Base-by-base conservation (phyloP, 2,329 filamentous ascomycete species). In the Capronia coronata region DNA sequence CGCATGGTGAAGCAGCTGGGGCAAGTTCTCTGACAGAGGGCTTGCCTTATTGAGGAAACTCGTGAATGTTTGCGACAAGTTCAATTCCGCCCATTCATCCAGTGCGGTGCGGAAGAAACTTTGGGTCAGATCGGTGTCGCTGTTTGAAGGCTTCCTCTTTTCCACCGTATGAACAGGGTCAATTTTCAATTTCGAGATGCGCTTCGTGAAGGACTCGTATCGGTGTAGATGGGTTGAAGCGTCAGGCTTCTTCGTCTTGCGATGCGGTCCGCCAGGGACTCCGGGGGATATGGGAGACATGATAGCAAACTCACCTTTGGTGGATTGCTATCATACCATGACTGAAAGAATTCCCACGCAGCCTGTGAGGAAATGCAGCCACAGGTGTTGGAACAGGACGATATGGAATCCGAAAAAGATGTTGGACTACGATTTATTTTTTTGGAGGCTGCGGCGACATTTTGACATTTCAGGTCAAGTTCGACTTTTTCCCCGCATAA, bases 151-250 rank as follows among this genome's bases (percentile, higher is more conserved):
- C 63, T 86, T 49, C 21, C 49, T 49, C 32, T 43, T 83, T 71
- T 94, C 80, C 66, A 94, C 85, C 70, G 84, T 84, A 68, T 93
- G 88, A 60, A 98, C 79, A 39, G 93, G 93, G 63, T 98, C 91
- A 71, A 98, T 84, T 70, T 87, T 93, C 64, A 97, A 79, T 67
- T 90, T 93, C 56, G 87, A 81, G 66, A 97, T 87, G 68, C 94
- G 93, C 64, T 84, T 80, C 52, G 84, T 87, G 71, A 97, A 97
- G 55, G 87, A 84, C 71, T 96, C 86, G 80, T 88, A 97, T 65
- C 87, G 79, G 70, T 96, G 87, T 45, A 87, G 85, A 64, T 87
- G 90, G 55, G 84, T 82, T 59, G 89, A 86, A 43, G 76, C 74
- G 21, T 87, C 94, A 7, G 48, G 37, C 43, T 51, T 77, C 65